phyloP scores from a whole-genome alignment of 129 eudicot genomes.

The Saussurea involucrata region DNA sequence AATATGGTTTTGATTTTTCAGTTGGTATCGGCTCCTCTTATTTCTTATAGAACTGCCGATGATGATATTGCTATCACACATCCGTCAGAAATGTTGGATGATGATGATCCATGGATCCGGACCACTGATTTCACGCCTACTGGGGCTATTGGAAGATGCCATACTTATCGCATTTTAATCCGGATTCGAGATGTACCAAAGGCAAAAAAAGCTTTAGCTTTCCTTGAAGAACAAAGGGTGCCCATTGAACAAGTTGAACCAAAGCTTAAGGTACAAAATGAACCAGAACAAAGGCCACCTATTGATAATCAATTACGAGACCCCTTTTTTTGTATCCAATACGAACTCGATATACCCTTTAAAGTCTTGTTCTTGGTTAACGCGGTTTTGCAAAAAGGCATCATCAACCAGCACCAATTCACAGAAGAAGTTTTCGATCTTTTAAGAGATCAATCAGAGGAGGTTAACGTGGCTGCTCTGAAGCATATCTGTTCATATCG shows the following conservation, averaged over 20 bases:
- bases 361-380: conserved; percentile 46
- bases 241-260: neutral
- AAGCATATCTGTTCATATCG: conserved; percentile 48
- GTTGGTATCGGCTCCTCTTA: conserved; percentile 51
- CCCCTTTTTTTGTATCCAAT: conserved; percentile 45
- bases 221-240: conserved; percentile 37
- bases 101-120: conserved; percentile 74
- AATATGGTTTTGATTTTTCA: conserved; percentile 31
- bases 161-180: conserved; percentile 42
- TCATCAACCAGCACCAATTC: conserved; percentile 59
- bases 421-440: conserved; percentile 34
- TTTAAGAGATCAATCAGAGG: conserved; percentile 39
- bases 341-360: conserved; percentile 33
- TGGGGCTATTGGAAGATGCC: conserved; percentile 63
- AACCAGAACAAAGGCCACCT: conserved; percentile 41
- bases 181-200: conserved; percentile 39
- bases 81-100: conserved; percentile 62
- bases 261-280: conserved; percentile 29
- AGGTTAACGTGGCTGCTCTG: conserved; percentile 39
- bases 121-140: conserved; percentile 55
- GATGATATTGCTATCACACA: conserved; percentile 48
- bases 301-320: conserved; percentile 33
- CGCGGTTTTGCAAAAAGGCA: conserved; percentile 57
- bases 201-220: conserved; percentile 35
- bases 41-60: conserved; percentile 61